Base-by-base conservation (phyloP, 2,329 filamentous ascomycete genomes). In the Sphaerulina vaccinii region DNA sequence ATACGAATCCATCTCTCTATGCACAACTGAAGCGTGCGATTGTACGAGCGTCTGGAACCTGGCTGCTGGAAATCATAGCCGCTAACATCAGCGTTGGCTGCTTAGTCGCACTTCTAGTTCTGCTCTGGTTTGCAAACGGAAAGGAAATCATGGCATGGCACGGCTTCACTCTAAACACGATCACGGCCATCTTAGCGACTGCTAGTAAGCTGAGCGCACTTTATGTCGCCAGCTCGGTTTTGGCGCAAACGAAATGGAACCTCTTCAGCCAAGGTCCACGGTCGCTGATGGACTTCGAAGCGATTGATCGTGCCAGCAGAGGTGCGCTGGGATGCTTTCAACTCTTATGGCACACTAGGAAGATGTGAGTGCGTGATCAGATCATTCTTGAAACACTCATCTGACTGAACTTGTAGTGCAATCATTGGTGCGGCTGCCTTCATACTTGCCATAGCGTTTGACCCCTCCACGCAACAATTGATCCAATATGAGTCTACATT, bases 91-190 rank as follows among this genome's bases (percentile, higher is more conserved):
- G 46, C 37, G 15, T 41, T n/a, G 18, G 24, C 13, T 33, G 13
- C 18, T 32, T 29, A 19, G 1, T 29, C n/a, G 23, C 10, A 5
- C 41, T 44, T 8, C 18, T 15, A 13, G 10, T 44, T 9, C 11
- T 42, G 13, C 47, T 43, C 13, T 21, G 10, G 7, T 15, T 21
- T 11, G 46, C 35, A 7, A 21, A 42, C n/a, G 27, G 10, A 7
- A 36, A 42, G 27, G 13, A 6, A 13, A 36, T 36, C 15, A n/a
- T 7, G 32, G 6, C 22, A 13, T 55, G 49, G 44, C 15, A 47
- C 18, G 41, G 41, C 19, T 18, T 57, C 36, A 57, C 55, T 1
- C 49, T 58, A 6, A 60, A 60, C 35, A 54, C 57, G 5, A 19
- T 46, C 7, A 40, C 56, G 1, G 56, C 57, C 2, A 42, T 54